These are phyloP conservation scores for Chytriomyces sp. DNA, from an alignment of 192 early-diverging fungal genomes.

Conservation along the genomic window DNA sequence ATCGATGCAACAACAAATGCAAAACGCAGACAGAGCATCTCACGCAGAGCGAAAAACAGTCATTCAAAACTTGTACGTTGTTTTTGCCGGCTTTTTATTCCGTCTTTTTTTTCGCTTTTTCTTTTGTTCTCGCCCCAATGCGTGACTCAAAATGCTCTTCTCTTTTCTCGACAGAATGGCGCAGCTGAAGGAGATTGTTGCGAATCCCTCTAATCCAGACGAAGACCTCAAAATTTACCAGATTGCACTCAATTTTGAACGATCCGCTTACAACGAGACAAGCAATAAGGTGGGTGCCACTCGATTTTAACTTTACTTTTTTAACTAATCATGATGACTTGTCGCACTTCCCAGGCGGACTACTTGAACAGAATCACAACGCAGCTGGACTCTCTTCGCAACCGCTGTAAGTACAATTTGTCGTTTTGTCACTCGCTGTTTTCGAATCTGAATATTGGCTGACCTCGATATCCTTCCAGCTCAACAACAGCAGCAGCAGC, in stretches of 20 bases:
- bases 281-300: slow-evolving; percentile 9
- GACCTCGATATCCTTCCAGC: background rate
- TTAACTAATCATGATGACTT: background rate
- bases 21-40: slow-evolving; percentile 11
- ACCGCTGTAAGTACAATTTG: slow-evolving; percentile 1
- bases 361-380: slow-evolving; percentile 13
- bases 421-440: background rate
- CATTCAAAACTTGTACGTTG: slow-evolving; percentile 17
- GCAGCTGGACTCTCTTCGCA: background rate
- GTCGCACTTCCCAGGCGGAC: background rate
- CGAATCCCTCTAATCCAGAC: background rate
- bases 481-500: background rate
- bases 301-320: background rate
- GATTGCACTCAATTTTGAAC: slow-evolving; percentile 3
- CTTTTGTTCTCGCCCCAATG: background rate
- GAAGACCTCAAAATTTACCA: slow-evolving; percentile 9
- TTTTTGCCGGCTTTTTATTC: background rate
- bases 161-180: background rate
- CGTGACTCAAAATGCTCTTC: background rate
- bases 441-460: too few relatives aligned
- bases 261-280: slow-evolving; percentile 11
- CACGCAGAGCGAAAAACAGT: slow-evolving; percentile 18
- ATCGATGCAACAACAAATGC: background rate
- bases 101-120: background rate
- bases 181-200: slow-evolving; percentile 16